A percentile compares a stretch with the other conserved stretches of the same genome.
These are phyloP conservation scores for Pholiota microspora DNA, from an alignment of 768 basidiomycete genomes.

Conservation along the genomic window DNA sequence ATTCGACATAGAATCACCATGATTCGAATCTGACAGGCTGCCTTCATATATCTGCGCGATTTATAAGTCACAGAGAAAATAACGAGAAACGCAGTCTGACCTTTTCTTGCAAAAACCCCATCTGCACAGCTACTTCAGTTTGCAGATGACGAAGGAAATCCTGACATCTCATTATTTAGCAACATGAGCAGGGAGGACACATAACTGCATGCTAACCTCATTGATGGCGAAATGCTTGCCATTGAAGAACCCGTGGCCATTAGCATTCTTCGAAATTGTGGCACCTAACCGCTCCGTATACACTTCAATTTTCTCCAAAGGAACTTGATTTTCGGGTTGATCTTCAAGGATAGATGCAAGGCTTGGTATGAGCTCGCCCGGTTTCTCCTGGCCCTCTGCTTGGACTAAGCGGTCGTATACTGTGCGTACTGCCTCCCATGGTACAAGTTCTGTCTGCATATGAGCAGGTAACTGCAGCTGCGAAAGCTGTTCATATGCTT, in stretches of 20 bases:
- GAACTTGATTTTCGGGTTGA: slow-evolving; percentile 27
- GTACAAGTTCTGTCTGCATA: slow-evolving; percentile 28
- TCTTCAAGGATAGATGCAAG: slow-evolving; percentile 22
- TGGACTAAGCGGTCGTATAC: slow-evolving; percentile 37
- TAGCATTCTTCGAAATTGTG: slow-evolving; percentile 30
- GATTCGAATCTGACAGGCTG: slow-evolving; percentile 50
- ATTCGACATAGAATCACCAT: slow-evolving; percentile 47
- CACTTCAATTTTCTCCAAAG: slow-evolving; percentile 41
- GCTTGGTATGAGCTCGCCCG: slow-evolving; percentile 20
- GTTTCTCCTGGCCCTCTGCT: slow-evolving; percentile 25
- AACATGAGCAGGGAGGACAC: background rate
- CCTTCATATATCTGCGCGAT: slow-evolving; percentile 54
- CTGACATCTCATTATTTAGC: slow-evolving; percentile 33
- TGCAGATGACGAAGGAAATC: slow-evolving; percentile 57
- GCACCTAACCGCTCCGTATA: slow-evolving; percentile 64
- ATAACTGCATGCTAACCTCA: slow-evolving; percentile 50
- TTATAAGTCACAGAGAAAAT: background rate
- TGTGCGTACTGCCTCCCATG: slow-evolving; percentile 41
- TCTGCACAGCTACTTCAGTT: slow-evolving; percentile 2
- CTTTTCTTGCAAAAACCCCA: slow-evolving; percentile 56
- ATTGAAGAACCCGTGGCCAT: slow-evolving; percentile 83
- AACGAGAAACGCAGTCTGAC: slow-evolving; percentile 31
- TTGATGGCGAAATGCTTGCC: slow-evolving; percentile 74
- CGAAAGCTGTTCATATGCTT: slow-evolving; percentile 32
- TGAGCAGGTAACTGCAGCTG: slow-evolving; percentile 31